Evolutionary conservation across 495 filamentous ascomycete genomes (phyloP), one percentile per base, ranked within the genome.

Genomic region (Podospora pseudoanserina): DNA sequence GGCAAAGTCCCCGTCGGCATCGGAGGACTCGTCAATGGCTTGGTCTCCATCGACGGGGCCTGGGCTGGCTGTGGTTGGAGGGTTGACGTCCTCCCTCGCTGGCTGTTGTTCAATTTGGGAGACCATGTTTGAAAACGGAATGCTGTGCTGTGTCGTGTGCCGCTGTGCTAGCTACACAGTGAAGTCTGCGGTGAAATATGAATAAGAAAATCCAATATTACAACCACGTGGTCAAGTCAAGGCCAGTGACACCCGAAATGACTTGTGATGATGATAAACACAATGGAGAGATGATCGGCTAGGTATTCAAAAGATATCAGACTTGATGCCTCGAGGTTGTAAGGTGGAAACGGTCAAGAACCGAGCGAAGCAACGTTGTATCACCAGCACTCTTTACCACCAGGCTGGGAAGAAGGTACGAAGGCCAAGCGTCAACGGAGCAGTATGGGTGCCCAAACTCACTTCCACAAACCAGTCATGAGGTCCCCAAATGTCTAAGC

Each of bases 1-100:
- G 32, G 72, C 75, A 57, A 78, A 79, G 19, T 79, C 75, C 26
- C 73, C 72, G 61, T 79, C 77, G 34, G 72, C 72, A n/a, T 79
- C 77, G 19, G 68, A 70, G 1, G 76, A 73, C 69, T 79, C 77
- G 66, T 79, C 77, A 15, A 78, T 68, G 18, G 76, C 76, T 32
- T 73, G 67, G 19, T 73, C 72, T 5, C 30, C 55, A 23, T 28
- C 54, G n/a, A 61, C 20, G 65, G 56, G 39, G 9, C 55, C 1
- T 54, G 61, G 11, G 23, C 23, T 59, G 64, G 60, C 15, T 1
- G n/a, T 58, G 13, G 56, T 58, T 13, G 39, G 39, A 11, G 39
- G 39, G 39, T 16, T 49, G 39, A 16, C 39, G 15, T 49, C 15
- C 7, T 49, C 39, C 39, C 39, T 16, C 39, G 39, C 15, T 13